Percentiles rank a stretch among this genome's conserved stretches.
Evolutionary conservation across 1,284 basidiomycete genomes (phyloP).

Genomic region (Moniliella sp.): DNA sequence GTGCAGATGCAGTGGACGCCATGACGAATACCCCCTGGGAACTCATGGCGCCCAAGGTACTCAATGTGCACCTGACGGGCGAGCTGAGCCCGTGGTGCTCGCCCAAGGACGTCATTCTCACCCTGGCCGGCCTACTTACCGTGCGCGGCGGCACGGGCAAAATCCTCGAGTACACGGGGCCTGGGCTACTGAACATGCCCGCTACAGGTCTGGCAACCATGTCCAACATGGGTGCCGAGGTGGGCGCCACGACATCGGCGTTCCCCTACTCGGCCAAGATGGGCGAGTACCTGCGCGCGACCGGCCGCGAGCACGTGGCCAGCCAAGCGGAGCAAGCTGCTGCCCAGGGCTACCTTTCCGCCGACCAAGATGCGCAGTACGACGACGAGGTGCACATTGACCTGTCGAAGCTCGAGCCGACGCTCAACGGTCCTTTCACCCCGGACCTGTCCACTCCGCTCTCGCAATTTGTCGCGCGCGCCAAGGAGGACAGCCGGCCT

Average conservation of each 20-base stretch:
- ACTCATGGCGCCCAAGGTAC: constrained; percentile 71
- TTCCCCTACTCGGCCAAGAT: constrained; percentile 80
- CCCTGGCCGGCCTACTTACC: constrained; percentile 79
- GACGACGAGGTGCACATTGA: constrained; percentile 88
- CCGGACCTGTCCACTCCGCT: constrained; percentile 86
- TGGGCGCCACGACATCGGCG: constrained; percentile 88
- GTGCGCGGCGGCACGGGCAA: constrained; percentile 89
- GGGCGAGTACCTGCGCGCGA: constrained; percentile 70
- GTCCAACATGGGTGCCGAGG: constrained; percentile 97
- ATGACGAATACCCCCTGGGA: constrained; percentile 98
- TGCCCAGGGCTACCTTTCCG: constrained; percentile 49
- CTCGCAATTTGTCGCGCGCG: constrained; percentile 64
- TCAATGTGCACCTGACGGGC: constrained; percentile 63
- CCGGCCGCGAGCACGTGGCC: constrained; percentile 69
- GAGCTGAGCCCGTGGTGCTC: constrained; percentile 75
- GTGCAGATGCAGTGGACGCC: constrained; percentile 93
- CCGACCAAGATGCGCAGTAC: constrained; percentile 79
- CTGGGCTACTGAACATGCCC: constrained; percentile 71
- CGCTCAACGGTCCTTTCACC: constrained; percentile 80
- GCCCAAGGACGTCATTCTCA: constrained; percentile 85
- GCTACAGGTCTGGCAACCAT: constrained; percentile 89
- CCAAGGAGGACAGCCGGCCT: constrained; percentile 71
- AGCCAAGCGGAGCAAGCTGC: constrained; percentile 68
- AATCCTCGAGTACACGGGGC: constrained; percentile 90
- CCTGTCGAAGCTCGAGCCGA: constrained; percentile 74